Evolutionary conservation across 192 early-diverging fungal genomes (phyloP), one percentile per base, ranked within the genome.

Genomic region (Diversispora epigaea): DNA sequence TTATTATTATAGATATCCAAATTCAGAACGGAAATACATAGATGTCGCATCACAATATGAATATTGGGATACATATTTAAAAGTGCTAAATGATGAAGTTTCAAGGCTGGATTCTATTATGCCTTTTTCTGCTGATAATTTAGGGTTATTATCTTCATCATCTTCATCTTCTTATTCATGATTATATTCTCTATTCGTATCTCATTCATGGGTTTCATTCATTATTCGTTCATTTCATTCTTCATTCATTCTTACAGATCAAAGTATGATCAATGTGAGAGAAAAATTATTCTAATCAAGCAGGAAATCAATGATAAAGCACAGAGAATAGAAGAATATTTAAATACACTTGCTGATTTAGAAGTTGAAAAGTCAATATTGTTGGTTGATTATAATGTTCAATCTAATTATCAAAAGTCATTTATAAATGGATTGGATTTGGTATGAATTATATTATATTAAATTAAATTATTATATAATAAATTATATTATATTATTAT

Each of bases 1-100:
- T n/a, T n/a, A n/a, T n/a, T n/a, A n/a, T 49, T 47, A n/a, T 44
- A 70, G 68, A 12, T 70, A 50, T 63, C 60, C 72, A 41, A 74
- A 21, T 15, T 63, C 72, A n/a, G 58, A 64, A 25, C 57, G 15
- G 4, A 74, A 62, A 49, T 74, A 58, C 25, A 74, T 63, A 46
- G 15, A 74, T 9, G 10, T 60, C 32, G 19, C 1, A 47, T 6
- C n/a, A 14, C 54, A 62, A 22, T 22, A 25, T 4, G 44, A 74
- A 74, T 55, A 55, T 50, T 21, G 61, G 1, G 22, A 44, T 14
- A 63, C 72, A 46, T 74, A 32, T 49, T 62, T 74, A 25, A 17
- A 15, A 58, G 44, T 46, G 40, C 12, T 74, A 14, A n/a, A 50
- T 39, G 39, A 74, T 50, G 72, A 74, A 63, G 40, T 44, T 47